Evolutionary conservation across 2,329 filamentous ascomycete species (phyloP).

Genomic region (Hymenoscyphus repandus): DNA sequence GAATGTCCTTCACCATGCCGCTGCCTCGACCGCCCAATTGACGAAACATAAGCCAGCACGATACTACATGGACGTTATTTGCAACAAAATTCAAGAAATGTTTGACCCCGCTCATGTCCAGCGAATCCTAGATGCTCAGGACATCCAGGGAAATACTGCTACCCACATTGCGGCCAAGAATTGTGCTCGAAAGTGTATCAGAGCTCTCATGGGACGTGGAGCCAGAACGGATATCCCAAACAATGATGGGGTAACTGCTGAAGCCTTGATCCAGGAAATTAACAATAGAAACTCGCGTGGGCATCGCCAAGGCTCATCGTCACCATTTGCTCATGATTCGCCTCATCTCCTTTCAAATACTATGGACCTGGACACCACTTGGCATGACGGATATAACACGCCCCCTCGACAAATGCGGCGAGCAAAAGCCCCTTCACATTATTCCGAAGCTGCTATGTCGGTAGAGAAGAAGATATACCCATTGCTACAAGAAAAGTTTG

Average conservation of each 20-base stretch:
- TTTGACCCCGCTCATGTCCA: slow-evolving; percentile 73
- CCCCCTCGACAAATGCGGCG: slow-evolving; percentile 5
- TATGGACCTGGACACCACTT: background rate
- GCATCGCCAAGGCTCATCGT: slow-evolving; percentile 65
- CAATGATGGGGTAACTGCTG: slow-evolving; percentile 73
- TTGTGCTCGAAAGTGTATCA: slow-evolving; percentile 84
- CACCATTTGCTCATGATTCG: slow-evolving; percentile 52
- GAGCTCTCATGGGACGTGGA: slow-evolving; percentile 71
- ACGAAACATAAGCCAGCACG: slow-evolving; percentile 84
- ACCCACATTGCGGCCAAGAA: slow-evolving; percentile 69
- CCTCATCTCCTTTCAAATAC: slow-evolving; percentile 26
- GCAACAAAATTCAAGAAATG: slow-evolving; percentile 79
- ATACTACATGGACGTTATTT: slow-evolving; percentile 88
- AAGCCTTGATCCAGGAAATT: slow-evolving; percentile 72
- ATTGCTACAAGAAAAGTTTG: slow-evolving; percentile 66
- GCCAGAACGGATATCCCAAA: slow-evolving; percentile 82
- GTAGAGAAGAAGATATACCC: slow-evolving; percentile 65
- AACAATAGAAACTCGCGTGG: slow-evolving; percentile 48
- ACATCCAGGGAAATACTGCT: slow-evolving; percentile 85
- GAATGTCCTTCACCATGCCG: slow-evolving; percentile 92
- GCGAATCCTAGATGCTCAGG: slow-evolving; percentile 72
- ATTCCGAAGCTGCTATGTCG: slow-evolving; percentile 62
- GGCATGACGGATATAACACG: slow-evolving; percentile 4
- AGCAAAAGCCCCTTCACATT: slow-evolving; percentile 31
- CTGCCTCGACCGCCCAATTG: slow-evolving; percentile 75